Evolutionary conservation across 495 filamentous ascomycete species (phyloP).

Genomic region (Bryoglossum gracile): DNA sequence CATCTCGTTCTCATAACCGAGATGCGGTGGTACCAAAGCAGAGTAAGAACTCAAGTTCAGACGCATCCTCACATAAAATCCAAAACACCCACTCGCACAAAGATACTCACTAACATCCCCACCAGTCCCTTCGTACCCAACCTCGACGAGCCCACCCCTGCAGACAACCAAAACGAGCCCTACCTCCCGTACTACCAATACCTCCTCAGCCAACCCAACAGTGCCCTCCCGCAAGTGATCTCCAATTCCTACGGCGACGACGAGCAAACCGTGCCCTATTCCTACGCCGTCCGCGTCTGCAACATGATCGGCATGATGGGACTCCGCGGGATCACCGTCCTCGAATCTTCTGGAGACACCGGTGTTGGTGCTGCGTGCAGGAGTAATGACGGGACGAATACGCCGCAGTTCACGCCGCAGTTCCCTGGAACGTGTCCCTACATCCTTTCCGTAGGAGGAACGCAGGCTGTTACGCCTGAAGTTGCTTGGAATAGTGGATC

Average conservation of each 20-base stretch:
- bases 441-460: slow-evolving; percentile 39
- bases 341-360: slow-evolving; percentile 66
- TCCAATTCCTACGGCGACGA: slow-evolving; percentile 78
- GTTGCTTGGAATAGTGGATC: slow-evolving; percentile 27
- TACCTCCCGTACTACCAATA: slow-evolving; percentile 66
- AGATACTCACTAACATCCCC: neutral
- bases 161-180: slow-evolving; percentile 62
- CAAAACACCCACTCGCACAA: neutral
- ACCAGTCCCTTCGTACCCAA: slow-evolving; percentile 50
- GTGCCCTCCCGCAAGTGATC: slow-evolving; percentile 62
- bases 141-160: slow-evolving; percentile 43
- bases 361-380: slow-evolving; percentile 60
- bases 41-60: too few species aligned
- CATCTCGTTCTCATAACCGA: too few species aligned
- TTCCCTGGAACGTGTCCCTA: slow-evolving; percentile 40
- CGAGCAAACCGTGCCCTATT: slow-evolving; percentile 63
- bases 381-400: slow-evolving; percentile 56
- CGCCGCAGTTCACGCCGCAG: slow-evolving; percentile 27
- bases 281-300: slow-evolving; percentile 64
- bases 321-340: slow-evolving; percentile 64
- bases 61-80: too few species aligned
- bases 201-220: slow-evolving; percentile 40
- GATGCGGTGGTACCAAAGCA: too few species aligned
- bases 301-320: slow-evolving; percentile 64
- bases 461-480: slow-evolving; percentile 30